Evolutionary conservation across 2,329 filamentous ascomycete genomes (phyloP).

Genomic region (Paecilomyces dactylethromorphus): DNA sequence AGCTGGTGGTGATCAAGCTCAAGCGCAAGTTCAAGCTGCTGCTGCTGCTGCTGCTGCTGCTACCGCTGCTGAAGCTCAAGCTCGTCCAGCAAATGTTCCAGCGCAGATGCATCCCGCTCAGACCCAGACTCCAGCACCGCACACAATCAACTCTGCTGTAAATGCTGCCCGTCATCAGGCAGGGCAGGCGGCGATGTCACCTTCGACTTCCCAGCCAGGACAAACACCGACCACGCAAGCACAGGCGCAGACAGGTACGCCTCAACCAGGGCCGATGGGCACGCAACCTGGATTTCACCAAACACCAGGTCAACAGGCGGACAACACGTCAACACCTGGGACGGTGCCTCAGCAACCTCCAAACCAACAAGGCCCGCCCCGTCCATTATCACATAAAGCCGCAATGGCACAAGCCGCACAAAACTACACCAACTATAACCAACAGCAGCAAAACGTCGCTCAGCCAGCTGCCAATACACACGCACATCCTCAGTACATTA

Average conservation of each 20-base stretch:
- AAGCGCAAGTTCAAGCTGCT: conserved; percentile 1
- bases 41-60: conserved; percentile 4
- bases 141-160: conserved; percentile 44
- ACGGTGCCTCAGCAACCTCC: conserved; percentile 21
- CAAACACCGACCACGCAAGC: conserved; percentile 24
- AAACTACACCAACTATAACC: conserved; percentile 30
- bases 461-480: conserved; percentile 28
- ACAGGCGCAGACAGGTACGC: conserved; percentile 17
- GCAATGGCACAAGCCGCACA: conserved; percentile 41
- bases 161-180: conserved; percentile 37
- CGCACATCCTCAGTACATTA: conserved; percentile 35
- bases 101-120: conserved; percentile 27
- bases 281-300: conserved; percentile 7
- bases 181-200: conserved; percentile 29
- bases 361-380: conserved; percentile 30
- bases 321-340: conserved; percentile 25
- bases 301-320: conserved; percentile 17
- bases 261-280: conserved; percentile 10
- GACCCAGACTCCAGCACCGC: conserved; percentile 31
- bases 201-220: conserved; percentile 25
- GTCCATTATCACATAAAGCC: conserved; percentile 39
- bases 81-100: conserved; percentile 16
- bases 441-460: conserved; percentile 20
- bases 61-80: conserved; percentile 9
- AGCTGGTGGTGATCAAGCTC: conserved; percentile 1